These are phyloP conservation scores for Hortaea sp. DNA, from an alignment of 2,329 filamentous ascomycete species.

Conservation along the genomic window DNA sequence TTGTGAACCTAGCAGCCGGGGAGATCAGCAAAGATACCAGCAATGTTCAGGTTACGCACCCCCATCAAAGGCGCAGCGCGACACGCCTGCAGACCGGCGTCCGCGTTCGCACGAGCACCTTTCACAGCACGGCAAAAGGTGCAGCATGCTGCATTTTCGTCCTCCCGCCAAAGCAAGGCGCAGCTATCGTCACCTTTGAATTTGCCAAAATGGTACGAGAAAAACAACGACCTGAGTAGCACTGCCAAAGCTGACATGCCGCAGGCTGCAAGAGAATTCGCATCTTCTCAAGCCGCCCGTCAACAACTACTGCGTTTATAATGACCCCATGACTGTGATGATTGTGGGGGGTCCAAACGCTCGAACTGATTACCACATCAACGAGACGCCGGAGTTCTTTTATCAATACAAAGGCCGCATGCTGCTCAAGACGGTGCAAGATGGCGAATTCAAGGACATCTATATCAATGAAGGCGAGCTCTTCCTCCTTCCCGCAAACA, in stretches of 20 bases:
- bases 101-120: background rate
- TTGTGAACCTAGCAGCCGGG: too few species aligned
- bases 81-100: background rate
- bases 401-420: slow-evolving; percentile 91
- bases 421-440: slow-evolving; percentile 84
- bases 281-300: slow-evolving; percentile 89
- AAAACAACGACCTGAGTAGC: background rate
- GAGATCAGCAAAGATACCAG: too few species aligned
- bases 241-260: background rate
- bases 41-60: too few species aligned
- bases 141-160: slow-evolving; percentile 5
- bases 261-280: slow-evolving; percentile 80
- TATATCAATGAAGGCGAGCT: slow-evolving; percentile 87
- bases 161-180: background rate
- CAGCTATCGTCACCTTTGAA: slow-evolving; percentile 28
- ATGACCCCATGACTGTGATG: slow-evolving; percentile 75
- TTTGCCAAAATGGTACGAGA: slow-evolving; percentile 33
- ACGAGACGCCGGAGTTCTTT: slow-evolving; percentile 93
- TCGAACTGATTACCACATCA: slow-evolving; percentile 97
- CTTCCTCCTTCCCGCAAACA: slow-evolving; percentile 86
- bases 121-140: background rate
- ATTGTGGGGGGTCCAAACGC: slow-evolving; percentile 94
- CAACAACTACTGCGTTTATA: slow-evolving; percentile 96
- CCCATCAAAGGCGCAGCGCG: background rate
- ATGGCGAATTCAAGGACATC: slow-evolving; percentile 63